Evolutionary conservation across 2,329 filamentous ascomycete genomes (phyloP), one percentile per base, ranked within the genome.

Genomic region (Exophiala viscosa): DNA sequence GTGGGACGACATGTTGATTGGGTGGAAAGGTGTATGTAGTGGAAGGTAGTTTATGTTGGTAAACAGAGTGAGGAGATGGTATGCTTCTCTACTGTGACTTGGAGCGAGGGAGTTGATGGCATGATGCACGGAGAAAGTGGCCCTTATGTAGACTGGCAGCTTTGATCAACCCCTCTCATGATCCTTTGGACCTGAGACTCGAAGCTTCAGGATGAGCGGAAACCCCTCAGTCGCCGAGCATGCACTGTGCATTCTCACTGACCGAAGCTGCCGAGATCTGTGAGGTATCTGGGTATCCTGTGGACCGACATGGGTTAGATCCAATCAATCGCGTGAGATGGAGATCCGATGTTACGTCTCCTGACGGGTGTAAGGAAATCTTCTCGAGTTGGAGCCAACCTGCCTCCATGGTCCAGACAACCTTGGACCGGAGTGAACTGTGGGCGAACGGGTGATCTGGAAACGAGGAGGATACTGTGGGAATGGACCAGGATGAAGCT

Each of bases 1-100:
- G 54, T 66, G 62, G 50, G 75, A 66, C 46, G 59, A 53, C 59
- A 61, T 61, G 36, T 31, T 57, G 50, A 45, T 14, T 15, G 18
- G 18, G 32, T 35, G 20, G n/a, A 9, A 34, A 3, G 11, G 32
- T 15, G 15, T 39, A 40, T 34, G 18, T 11, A 5, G 34, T 38
- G 39, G 49, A 34, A 33, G 18, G 15, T 32, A 40, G 43, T 15
- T 15, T 45, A 13, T 32, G 23, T 34, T 8, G 11, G 43, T 32
- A 15, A 7, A 36, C 5, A 36, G 34, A 4, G 34, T 40, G 17
- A 11, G 10, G 5, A 40, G 38, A 9, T 40, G 18, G n/a, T 17
- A 10, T 40, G 38, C 17, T 40, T 17, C 8, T 40, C 10, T n/a
- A 40, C 8, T n/a, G 23, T 34, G 34, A 28, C n/a, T 20, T 7